Conservation (phyloP, 2,329 filamentous ascomycete genomes). For the Penicillium hesseltinei region DNA sequence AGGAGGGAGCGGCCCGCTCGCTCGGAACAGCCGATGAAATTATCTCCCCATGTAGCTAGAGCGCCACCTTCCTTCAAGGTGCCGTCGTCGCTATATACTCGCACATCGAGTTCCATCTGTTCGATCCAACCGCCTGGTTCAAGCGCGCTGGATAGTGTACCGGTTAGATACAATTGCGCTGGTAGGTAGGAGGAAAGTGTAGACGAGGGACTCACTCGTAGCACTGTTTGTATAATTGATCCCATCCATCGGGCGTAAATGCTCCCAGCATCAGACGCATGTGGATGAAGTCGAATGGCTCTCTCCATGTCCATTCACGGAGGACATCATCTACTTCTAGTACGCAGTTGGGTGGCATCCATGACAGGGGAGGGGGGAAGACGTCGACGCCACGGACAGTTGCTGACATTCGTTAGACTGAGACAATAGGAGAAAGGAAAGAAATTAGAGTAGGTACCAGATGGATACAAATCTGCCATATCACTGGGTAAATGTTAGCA, state of each 20-base stretch:
- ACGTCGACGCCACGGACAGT: conserved; percentile 24
- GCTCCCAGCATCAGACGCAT: conserved; percentile 17
- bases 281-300: conserved; percentile 27
- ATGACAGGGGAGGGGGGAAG: conserved; percentile 20
- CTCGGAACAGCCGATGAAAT: conserved; percentile 23
- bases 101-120: conserved; percentile 12
- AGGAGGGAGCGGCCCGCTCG: conserved; percentile 23
- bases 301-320: conserved; percentile 22
- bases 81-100: conserved; percentile 11
- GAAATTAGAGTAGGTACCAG: neutral
- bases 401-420: conserved; percentile 7
- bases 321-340: conserved; percentile 28
- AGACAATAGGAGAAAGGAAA: neutral
- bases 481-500: conserved; percentile 4
- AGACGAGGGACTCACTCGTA: conserved; percentile 7
- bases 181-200: neutral
- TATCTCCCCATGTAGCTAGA: conserved; percentile 11
- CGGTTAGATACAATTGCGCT: neutral
- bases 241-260: conserved; percentile 5
- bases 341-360: conserved; percentile 28
- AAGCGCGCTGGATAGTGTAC: neutral
- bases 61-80: neutral
- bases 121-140: conserved; percentile 12
- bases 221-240: conserved; percentile 9
- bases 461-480: conserved; percentile 7